These are phyloP conservation scores for Tricholoma furcatifolium DNA, from an alignment of 768 basidiomycete genomes.

Conservation along the genomic window DNA sequence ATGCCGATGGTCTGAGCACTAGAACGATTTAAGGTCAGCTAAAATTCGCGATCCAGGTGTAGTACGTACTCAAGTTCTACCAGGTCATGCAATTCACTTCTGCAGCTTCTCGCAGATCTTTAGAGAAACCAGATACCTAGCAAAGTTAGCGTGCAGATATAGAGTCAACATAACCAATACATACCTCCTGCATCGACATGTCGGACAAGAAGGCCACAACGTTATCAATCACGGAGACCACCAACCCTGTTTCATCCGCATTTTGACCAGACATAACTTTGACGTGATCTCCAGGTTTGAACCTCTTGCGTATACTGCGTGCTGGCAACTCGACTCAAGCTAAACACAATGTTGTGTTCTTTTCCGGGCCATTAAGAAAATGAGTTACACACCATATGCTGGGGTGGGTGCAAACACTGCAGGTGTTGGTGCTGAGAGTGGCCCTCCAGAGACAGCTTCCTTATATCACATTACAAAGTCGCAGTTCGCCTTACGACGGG, in stretches of 20 bases:
- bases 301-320: constrained; percentile 87
- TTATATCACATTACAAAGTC: too few relatives aligned
- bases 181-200: constrained; percentile 92
- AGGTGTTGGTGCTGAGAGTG: too few relatives aligned
- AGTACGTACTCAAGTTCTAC: constrained; percentile 90
- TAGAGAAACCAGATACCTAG: constrained; percentile 94
- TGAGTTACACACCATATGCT: too few relatives aligned
- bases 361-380: constrained; percentile 70
- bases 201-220: constrained; percentile 97
- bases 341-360: constrained; percentile 91
- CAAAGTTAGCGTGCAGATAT: neutral
- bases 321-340: constrained; percentile 85
- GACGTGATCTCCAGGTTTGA: constrained; percentile 97
- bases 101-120: constrained; percentile 95
- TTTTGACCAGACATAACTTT: constrained; percentile 98
- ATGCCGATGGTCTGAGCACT: constrained; percentile 94
- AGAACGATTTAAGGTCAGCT: constrained; percentile 11
- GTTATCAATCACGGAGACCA: constrained; percentile 87
- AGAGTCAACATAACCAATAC: constrained; percentile 16
- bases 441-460: too few relatives aligned
- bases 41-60: neutral
- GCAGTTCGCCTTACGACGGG: too few relatives aligned
- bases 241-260: constrained; percentile 92
- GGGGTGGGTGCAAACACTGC: too few relatives aligned
- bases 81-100: constrained; percentile 95